Base-by-base conservation (phyloP, 1,284 basidiomycete species). In the Neotropicomus parvogracilis region DNA sequence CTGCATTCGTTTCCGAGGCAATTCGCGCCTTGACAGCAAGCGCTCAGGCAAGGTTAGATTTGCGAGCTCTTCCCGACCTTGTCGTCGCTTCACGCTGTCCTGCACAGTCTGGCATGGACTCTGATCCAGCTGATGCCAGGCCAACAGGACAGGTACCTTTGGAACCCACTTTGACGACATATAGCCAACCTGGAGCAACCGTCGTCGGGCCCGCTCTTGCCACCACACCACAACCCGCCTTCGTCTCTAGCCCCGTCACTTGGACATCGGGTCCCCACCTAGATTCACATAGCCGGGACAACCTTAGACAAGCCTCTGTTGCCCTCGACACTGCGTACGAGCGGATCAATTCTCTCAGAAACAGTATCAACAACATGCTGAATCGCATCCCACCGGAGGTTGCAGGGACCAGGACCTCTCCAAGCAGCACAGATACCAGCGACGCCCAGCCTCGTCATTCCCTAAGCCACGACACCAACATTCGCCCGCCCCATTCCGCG, bases 291-390 rank as follows among this genome's bases (percentile, higher is more conserved):
- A 63, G 62, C 44, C 54, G 70, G 48, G 60, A 64, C 51, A 72
- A 62, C 56, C 62, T 79, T 24, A 71, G 73, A 27, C 68, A 73
- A 47, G 75, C 78, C 19, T 73, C 79, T 37, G 63, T 67, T 14
- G 72, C 74, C 13, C 63, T 81, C 29, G 73, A 78, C 43, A 71
- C 72, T 28, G 77, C 77, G 14, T 77, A 76, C 57, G 70, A 67
- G 54, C 72, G 75, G 31, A 73, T 81, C 54, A 71, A 71, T 42
- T 72, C 75, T 59, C 73, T 80, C 41, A 71, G 78, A 49, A 70
- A 70, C 21, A 77, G 69, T 35, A 68, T 65, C 50, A 65, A 65
- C 52, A 52, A 32, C 55, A 66, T 80, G 37, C 59, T 74, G 41
- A 67, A 75, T 46, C 59, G 56, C 46, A 59, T 66, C 40, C 58